These are phyloP conservation scores for Diaporthe sp. DNA, from an alignment of 2,329 filamentous ascomycete species.

Conservation along the genomic window DNA sequence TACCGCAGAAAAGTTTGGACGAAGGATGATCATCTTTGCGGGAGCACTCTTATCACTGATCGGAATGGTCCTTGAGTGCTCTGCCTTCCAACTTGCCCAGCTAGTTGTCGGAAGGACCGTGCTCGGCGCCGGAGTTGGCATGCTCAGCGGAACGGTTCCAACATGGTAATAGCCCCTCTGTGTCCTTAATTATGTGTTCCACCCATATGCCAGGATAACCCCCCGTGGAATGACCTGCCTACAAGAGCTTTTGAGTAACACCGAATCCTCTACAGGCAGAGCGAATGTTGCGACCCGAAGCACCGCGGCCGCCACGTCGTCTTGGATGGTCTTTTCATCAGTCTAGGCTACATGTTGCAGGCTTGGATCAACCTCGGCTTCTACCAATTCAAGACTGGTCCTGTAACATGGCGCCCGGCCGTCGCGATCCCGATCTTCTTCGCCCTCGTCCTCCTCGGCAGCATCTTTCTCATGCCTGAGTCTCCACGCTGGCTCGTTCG, in stretches of 20 bases:
- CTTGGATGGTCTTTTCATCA: conserved; percentile 43
- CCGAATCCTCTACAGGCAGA: conserved; percentile 39
- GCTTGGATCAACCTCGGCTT: conserved; percentile 37
- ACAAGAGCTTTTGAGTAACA: neutral
- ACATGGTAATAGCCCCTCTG: conserved; percentile 41
- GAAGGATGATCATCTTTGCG: conserved; percentile 52
- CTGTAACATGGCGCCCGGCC: conserved; percentile 42
- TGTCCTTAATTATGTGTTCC: neutral
- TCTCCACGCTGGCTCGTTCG: conserved; percentile 37
- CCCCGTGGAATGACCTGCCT: no score
- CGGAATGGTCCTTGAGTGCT: conserved; percentile 53
- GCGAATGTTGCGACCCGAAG: conserved; percentile 50
- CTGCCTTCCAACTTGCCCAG: conserved; percentile 51
- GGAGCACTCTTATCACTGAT: conserved; percentile 52
- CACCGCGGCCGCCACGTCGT: conserved; percentile 56
- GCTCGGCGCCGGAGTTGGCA: conserved; percentile 51
- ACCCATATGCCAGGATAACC: neutral
- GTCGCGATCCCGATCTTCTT: conserved; percentile 48
- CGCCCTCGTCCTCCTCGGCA: conserved; percentile 45
- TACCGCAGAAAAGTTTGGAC: conserved; percentile 52
- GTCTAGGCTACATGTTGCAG: conserved; percentile 32
- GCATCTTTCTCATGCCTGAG: conserved; percentile 49
- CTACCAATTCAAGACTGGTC: conserved; percentile 29
- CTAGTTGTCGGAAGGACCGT: conserved; percentile 54
- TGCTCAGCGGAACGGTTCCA: conserved; percentile 52